Conservation (phyloP, 345 rosid genomes). For the Cochlearia excelsa region DNA sequence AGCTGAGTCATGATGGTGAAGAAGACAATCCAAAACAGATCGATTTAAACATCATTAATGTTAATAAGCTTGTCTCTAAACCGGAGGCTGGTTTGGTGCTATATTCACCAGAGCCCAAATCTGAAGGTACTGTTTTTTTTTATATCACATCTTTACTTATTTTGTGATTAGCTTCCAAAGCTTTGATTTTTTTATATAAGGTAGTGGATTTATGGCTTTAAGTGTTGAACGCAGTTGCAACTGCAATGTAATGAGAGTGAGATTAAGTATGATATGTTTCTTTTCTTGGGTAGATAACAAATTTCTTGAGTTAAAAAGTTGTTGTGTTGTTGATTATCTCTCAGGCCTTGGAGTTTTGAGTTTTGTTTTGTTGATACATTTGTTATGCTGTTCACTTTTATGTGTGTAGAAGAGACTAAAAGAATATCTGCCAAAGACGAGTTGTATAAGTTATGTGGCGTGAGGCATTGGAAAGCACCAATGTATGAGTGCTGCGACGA, state of each 20-base stretch:
- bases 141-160: not conserved
- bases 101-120: not conserved
- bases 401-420: conserved; percentile 31
- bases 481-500: conserved; percentile 45
- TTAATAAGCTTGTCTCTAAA: not conserved
- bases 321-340: not conserved
- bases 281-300: too few relatives aligned
- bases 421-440: conserved; percentile 39
- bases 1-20: conserved; percentile 21
- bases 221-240: too few relatives aligned
- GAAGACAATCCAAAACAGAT: conserved; percentile 8
- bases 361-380: not conserved
- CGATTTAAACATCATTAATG: conserved; percentile 18
- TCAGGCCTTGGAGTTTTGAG: not conserved
- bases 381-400: too few relatives aligned
- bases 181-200: too few relatives aligned
- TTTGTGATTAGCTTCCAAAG: not conserved
- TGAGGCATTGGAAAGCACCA: conserved; percentile 52
- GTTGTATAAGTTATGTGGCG: conserved; percentile 46
- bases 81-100: not conserved
- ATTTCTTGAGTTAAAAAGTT: too few relatives aligned
- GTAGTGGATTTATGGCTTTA: too few relatives aligned
- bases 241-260: too few relatives aligned
- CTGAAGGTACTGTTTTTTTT: conserved; percentile 22
- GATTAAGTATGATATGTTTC: too few relatives aligned